Evolutionary conservation across 257 asterid genomes (phyloP).

Genomic region (Solanum pimpinellifolium): DNA sequence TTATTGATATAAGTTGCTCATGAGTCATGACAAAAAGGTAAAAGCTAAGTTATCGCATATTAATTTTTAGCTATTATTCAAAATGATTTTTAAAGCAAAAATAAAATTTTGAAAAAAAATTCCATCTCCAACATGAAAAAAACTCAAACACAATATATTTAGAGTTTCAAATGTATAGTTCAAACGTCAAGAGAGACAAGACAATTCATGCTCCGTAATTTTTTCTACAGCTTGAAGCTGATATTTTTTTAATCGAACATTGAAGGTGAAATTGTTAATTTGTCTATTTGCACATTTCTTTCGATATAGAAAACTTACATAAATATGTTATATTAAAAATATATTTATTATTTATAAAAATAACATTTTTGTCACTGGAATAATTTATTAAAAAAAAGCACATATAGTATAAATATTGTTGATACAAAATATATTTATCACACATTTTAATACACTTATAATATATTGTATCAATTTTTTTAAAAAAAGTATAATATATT

Average conservation of each 20-base stretch:
- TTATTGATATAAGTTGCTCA: not conserved
- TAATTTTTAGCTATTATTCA: too few species aligned
- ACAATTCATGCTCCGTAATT: not conserved
- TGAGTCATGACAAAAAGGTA: not conserved
- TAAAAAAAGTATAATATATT: too few species aligned
- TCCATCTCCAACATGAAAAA: not conserved
- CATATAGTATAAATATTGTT: too few species aligned
- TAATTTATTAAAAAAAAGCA: too few species aligned
- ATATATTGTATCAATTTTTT: not conserved
- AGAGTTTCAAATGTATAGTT: not conserved
- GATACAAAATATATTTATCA: too few species aligned
- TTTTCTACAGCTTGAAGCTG: not conserved
- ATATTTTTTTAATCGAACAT: too few species aligned
- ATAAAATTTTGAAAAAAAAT: too few species aligned
- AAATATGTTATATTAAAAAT: too few species aligned
- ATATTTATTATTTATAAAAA: too few species aligned
- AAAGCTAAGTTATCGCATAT: not conserved
- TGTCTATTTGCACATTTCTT: not conserved
- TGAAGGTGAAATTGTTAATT: not conserved
- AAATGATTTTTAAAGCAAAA: not conserved
- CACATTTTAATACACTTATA: too few species aligned
- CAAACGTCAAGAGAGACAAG: not conserved
- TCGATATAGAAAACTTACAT: not conserved
- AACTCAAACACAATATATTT: too few species aligned
- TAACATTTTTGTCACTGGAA: too few species aligned